phyloP scores from a whole-genome alignment of 2,329 filamentous ascomycete genomes.

The Trichoderma pleuroti region DNA sequence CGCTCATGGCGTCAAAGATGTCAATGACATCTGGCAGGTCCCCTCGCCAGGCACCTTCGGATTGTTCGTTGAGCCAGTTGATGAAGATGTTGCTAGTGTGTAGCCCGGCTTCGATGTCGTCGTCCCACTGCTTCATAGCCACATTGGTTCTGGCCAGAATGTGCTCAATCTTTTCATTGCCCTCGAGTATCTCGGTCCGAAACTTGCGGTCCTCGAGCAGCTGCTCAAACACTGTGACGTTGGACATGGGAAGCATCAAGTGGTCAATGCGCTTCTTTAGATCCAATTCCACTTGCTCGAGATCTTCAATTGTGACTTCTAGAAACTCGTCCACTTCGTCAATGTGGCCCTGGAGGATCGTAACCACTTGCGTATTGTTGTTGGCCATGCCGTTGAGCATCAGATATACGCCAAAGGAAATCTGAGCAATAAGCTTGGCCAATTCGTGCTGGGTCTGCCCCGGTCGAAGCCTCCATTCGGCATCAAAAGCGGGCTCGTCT shows the following conservation, averaged over 20 bases:
- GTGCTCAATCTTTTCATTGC: conserved; percentile 88
- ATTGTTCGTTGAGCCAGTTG: conserved; percentile 67
- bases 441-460: conserved; percentile 81
- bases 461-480: conserved; percentile 71
- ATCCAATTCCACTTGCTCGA: conserved; percentile 73
- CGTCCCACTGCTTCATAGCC: conserved; percentile 71
- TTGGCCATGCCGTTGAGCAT: conserved; percentile 82
- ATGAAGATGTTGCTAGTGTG: conserved; percentile 73
- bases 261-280: conserved; percentile 76
- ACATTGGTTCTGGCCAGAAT: conserved; percentile 76
- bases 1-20: conserved; percentile 85
- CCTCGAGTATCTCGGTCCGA: conserved; percentile 74
- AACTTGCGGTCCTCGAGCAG: conserved; percentile 85
- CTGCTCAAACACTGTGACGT: conserved; percentile 75
- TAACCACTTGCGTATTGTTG: conserved; percentile 81
- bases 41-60: conserved; percentile 56
- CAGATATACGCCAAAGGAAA: conserved; percentile 89
- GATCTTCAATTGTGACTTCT: conserved; percentile 80
- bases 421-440: conserved; percentile 85
- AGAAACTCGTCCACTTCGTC: conserved; percentile 92
- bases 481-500: conserved; percentile 67
- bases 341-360: conserved; percentile 86
- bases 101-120: conserved; percentile 75
- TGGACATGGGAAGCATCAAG: conserved; percentile 77
- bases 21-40: conserved; percentile 62